A percentile compares a stretch with the other conserved stretches of the same genome.
phyloP scores from a whole-genome alignment of 2,329 filamentous ascomycete species.

The Exophiala viscosa region DNA sequence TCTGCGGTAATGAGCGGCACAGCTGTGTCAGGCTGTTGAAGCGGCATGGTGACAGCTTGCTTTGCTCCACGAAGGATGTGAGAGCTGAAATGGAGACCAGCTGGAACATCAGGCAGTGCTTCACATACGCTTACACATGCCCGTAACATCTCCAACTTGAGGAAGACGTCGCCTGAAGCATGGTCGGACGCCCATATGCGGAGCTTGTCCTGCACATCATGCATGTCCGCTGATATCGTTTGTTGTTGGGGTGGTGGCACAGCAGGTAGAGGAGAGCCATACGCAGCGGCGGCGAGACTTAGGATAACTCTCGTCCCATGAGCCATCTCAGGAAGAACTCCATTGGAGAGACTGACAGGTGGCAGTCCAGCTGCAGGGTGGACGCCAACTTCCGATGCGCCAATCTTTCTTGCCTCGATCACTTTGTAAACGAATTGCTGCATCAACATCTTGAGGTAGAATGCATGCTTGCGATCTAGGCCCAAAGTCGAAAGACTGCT shows the following conservation, averaged over 20 bases:
- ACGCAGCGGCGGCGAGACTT: conserved; percentile 39
- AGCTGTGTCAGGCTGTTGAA: conserved; percentile 37
- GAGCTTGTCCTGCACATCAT: conserved; percentile 10
- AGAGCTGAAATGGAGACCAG: conserved; percentile 82
- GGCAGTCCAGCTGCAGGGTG: conserved; percentile 87
- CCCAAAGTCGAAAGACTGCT: conserved; percentile 78
- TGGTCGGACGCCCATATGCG: conserved; percentile 28
- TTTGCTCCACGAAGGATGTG: conserved; percentile 72
- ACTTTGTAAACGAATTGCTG: conserved; percentile 77
- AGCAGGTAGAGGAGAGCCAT: conserved; percentile 36
- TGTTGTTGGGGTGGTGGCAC: conserved; percentile 4
- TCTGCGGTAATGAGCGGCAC: conserved; percentile 50
- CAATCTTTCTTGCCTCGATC: conserved; percentile 84
- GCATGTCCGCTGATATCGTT: conserved; percentile 6
- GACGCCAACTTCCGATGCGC: conserved; percentile 92
- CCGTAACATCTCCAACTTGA: conserved; percentile 83
- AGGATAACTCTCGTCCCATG: conserved; percentile 42
- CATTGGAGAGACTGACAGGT: conserved; percentile 55
- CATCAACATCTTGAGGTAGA: conserved; percentile 82
- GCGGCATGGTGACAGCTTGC: conserved; percentile 70
- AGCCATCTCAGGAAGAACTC: conserved; percentile 29
- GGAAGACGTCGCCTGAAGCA: conserved; percentile 68
- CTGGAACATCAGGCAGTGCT: conserved; percentile 84
- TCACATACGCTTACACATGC: conserved; percentile 94
- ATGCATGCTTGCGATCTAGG: conserved; percentile 82